Base-by-base conservation (phyloP, 768 basidiomycete species). In the Pleurotus pulmonarius region DNA sequence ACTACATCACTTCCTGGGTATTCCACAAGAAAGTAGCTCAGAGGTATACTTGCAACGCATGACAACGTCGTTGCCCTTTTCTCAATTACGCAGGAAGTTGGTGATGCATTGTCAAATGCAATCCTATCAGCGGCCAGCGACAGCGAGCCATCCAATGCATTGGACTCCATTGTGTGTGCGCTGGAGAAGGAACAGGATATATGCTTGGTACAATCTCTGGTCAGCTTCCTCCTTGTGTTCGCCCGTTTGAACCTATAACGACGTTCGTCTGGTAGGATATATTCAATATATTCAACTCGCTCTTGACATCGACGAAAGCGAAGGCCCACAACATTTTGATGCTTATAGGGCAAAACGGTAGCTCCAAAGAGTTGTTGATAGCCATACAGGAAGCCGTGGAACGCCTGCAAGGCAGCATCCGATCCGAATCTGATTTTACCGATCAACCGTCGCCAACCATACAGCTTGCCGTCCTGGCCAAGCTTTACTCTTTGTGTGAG, bases 341-440 rank as follows among this genome's bases (percentile, higher is more conserved):
- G 2, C 61, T 78, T 44, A 66, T 82, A 18, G 76, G 70, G 5
- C 69, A 77, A 58, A 70, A 70, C 47, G 60, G 74, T 16, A 71
- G 73, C 15, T 65, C 80, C 0, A 81, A 76, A 56, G 82, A 83
- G 60, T 69, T 77, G 0, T 62, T 79, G 1, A 75, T 83, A 38
- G 73, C 75, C 1, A 68, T 69, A 5, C 78, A 82, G 63, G 82
- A 81, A 61, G 69, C 68, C 12, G 47, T 75, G 18, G 80, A 81
- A 60, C 70, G 68, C 6, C 49, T 80, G 5, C 64, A 67, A 38
- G 59, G 40, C 34, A 52, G 62, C 13, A 48, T 72, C 15, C 15
- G 13, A 25, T 43, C 15, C 3, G 52, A 59, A n/a, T 46, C 37
- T 15, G 46, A 54, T 16, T 51, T 56, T 15, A 51, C 58, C 9